These are phyloP conservation scores for Microcos paniculata DNA, from an alignment of 345 rosid genomes.

Conservation along the genomic window DNA sequence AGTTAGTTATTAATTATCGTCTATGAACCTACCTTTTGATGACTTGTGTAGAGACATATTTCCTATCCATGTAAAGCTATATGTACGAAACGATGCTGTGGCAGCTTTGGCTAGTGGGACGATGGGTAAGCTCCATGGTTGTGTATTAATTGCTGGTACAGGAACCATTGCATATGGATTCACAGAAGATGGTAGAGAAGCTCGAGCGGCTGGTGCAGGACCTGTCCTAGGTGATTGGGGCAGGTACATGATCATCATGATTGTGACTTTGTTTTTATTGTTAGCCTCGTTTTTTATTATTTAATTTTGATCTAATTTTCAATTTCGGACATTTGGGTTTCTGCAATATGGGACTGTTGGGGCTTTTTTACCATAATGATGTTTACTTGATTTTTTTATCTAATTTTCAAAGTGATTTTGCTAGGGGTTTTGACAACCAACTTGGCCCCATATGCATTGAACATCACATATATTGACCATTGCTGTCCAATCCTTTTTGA, in stretches of 20 bases:
- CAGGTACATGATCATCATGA: constrained; percentile 42
- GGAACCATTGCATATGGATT: constrained; percentile 92
- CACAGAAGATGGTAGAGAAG: constrained; percentile 86
- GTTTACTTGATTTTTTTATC: too few relatives aligned
- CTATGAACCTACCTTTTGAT: not conserved
- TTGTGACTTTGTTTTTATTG: not conserved
- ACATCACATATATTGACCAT: not conserved
- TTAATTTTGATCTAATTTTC: not conserved
- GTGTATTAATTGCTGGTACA: constrained; percentile 95
- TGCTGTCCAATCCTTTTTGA: not conserved
- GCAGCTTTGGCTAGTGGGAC: constrained; percentile 97
- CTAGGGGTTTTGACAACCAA: not conserved
- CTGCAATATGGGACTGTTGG: not conserved
- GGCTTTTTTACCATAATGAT: not conserved
- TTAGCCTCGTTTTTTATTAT: not conserved
- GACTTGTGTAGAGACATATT: constrained; percentile 61
- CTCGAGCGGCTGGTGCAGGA: constrained; percentile 93
- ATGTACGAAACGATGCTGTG: constrained; percentile 86
- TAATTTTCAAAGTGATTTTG: not conserved
- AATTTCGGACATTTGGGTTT: not conserved
- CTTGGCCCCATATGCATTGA: not conserved
- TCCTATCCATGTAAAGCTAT: constrained; percentile 70
- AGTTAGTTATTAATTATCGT: too few relatives aligned
- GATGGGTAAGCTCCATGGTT: constrained; percentile 91
- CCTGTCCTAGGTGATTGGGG: constrained; percentile 98